Base-by-base conservation (phyloP, 2,329 filamentous ascomycete species). In the Tetracladium maxilliforme region DNA sequence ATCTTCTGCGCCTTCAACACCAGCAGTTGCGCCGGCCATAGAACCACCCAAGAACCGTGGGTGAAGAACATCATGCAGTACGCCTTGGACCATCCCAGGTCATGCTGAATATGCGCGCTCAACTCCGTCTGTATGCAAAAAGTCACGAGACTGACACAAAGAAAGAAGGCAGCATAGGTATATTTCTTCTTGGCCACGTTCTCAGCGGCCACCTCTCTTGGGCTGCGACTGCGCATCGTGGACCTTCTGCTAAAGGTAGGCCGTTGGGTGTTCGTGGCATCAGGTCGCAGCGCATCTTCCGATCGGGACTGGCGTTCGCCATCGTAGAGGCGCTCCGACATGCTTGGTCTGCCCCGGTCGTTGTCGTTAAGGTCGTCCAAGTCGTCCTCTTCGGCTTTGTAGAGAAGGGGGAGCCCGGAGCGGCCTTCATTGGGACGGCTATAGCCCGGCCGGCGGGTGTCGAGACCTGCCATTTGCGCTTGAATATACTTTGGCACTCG, bases 21-120 rank as follows among this genome's bases (percentile, higher is more conserved):
- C 14, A 80, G 50, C 18, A 98, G 67, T 51, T 92, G 84, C 8
- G 68, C 55, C 0, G 86, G 87, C 82, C 84, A 98, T 14, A 98
- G 64, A 24, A 95, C 53, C 7, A 75, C 51, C 90, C 90, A 98
- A 3, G 84, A 93, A 28, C 87, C 80, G 54, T 98, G 90, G 8
- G 90, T 98, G 36, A 98, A 64, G 53, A 92, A 94, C 63, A 98
- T 70, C 90, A 98, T 98, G 61, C 83, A 92, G 57, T 94, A 98
- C n/a, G 90, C 82, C 58, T 98, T 98, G 55, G 92, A 71, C 90
- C 90, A 98, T 34, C 79, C 73, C 34, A 94, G 55, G 31, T 90
- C 74, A 47, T 87, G 76, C 56, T 95, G 87, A 32, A 98, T 90
- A 54, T 94, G 86, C 7, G 92, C 75, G 8, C 86, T 87, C 27